A percentile compares a stretch with the other conserved stretches of the same genome.
Conservation (phyloP, 1,284 basidiomycete species). For the Pterulicium gracile region DNA sequence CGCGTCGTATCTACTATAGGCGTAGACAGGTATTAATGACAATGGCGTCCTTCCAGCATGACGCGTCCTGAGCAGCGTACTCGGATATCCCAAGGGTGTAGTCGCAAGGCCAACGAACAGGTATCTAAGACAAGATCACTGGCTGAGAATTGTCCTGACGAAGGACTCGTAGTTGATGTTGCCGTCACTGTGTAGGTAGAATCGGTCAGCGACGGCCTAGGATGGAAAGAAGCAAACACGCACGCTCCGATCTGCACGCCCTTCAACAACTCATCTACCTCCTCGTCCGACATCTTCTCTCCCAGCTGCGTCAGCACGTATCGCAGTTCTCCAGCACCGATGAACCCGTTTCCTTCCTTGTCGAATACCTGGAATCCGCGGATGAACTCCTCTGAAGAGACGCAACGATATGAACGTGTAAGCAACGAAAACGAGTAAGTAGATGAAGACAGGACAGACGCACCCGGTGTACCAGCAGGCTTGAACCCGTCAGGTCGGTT, state of each 20-base stretch:
- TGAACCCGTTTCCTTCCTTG: slow-evolving; percentile 95
- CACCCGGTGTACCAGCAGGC: slow-evolving; percentile 86
- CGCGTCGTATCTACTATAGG: no score
- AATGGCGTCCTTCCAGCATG: no score
- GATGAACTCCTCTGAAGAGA: slow-evolving; percentile 81
- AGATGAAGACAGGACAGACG: slow-evolving; percentile 15
- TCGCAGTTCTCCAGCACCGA: slow-evolving; percentile 85
- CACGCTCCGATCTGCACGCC: slow-evolving; percentile 83
- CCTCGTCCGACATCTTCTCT: slow-evolving; percentile 96
- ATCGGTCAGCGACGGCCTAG: slow-evolving; percentile 2
- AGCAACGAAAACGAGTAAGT: no score
- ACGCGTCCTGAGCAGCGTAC: no score
- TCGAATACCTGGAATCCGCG: slow-evolving; percentile 99
- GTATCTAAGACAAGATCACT: slow-evolving; percentile 29
- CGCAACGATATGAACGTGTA: not conserved
- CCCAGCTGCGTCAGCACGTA: slow-evolving; percentile 95
- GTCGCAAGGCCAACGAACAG: not conserved
- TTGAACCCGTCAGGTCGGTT: slow-evolving; percentile 97
- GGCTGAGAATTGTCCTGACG: slow-evolving; percentile 83
- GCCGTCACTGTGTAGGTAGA: slow-evolving; percentile 61
- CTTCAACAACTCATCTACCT: slow-evolving; percentile 96
- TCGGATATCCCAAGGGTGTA: no score
- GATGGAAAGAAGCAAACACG: slow-evolving; percentile 22
- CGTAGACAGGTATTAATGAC: no score
- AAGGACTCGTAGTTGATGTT: slow-evolving; percentile 98